Conservation (phyloP, 164 flowering plant species). For the Liquidambar formosana region DNA sequence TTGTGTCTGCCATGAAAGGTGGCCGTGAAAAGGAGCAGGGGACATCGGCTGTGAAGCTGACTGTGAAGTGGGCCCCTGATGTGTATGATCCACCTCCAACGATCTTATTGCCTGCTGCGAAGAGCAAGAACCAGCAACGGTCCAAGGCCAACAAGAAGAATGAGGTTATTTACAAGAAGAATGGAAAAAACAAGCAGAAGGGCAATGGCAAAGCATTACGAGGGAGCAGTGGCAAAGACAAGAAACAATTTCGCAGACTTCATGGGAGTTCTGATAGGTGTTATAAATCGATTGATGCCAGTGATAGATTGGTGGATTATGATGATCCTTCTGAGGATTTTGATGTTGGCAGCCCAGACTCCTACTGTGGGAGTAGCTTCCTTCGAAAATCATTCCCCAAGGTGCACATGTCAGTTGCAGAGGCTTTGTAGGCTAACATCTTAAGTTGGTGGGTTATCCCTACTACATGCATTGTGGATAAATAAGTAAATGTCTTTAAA, state of each 20-base stretch:
- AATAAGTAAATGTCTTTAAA: constrained; percentile 17
- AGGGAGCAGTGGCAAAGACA: constrained; percentile 42
- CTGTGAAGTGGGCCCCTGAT: constrained; percentile 81
- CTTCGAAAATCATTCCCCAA: constrained; percentile 35
- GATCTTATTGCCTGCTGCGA: constrained; percentile 48
- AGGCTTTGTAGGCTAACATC: constrained; percentile 39
- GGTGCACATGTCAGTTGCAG: constrained; percentile 49
- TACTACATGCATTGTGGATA: constrained; percentile 24
- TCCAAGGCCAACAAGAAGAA: constrained; percentile 17
- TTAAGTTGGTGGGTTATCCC: not conserved
- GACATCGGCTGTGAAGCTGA: constrained; percentile 32
- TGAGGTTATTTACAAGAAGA: constrained; percentile 55
- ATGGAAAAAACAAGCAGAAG: constrained; percentile 61
- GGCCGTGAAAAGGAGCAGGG: constrained; percentile 62
- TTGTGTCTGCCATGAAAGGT: constrained; percentile 80
- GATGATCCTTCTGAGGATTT: constrained; percentile 24
- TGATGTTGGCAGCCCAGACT: constrained; percentile 38
- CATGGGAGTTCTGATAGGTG: constrained; percentile 21
- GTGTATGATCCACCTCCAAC: constrained; percentile 81
- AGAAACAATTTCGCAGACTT: constrained; percentile 43
- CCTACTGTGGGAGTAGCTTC: constrained; percentile 57
- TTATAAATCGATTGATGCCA: constrained; percentile 13
- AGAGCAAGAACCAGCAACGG: constrained; percentile 35
- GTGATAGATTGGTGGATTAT: constrained; percentile 6
- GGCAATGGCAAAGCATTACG: constrained; percentile 40